A percentile compares a stretch with the other conserved stretches of the same genome.
These are phyloP conservation scores for Nicotiana obtusifolia DNA, from an alignment of 257 asterid species.

Conservation along the genomic window DNA sequence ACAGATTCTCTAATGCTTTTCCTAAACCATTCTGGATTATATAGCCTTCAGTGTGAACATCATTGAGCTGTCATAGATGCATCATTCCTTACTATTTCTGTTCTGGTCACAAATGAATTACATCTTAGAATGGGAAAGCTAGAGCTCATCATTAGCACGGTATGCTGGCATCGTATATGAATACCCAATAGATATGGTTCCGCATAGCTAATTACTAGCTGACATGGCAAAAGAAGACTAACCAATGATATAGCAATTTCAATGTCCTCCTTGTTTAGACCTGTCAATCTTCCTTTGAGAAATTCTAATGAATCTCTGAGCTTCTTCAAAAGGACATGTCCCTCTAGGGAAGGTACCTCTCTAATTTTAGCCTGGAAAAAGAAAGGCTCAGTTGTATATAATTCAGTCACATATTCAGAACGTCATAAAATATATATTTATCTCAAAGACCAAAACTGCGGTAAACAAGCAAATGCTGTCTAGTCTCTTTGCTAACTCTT, in stretches of 20 bases:
- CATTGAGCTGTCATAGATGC: too few species aligned
- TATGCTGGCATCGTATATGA: too few species aligned
- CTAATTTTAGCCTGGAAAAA: conserved; percentile 74
- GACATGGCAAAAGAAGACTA: conserved; percentile 19
- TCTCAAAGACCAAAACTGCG: neutral
- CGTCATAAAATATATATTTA: neutral
- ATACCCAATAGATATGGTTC: too few species aligned
- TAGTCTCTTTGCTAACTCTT: neutral
- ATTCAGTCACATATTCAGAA: neutral
- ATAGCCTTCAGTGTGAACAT: too few species aligned
- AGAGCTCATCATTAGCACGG: too few species aligned
- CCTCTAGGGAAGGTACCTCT: conserved; percentile 88
- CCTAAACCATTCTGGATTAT: too few species aligned
- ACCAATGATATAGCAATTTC: conserved; percentile 94
- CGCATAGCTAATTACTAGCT: neutral
- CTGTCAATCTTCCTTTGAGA: conserved; percentile 77
- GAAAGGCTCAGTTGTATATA: neutral
- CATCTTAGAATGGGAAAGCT: too few species aligned
- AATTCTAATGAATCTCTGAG: conserved; percentile 93
- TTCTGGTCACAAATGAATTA: too few species aligned
- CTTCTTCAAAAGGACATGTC: conserved; percentile 95
- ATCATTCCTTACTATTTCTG: too few species aligned
- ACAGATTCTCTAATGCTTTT: too few species aligned
- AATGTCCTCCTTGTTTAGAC: conserved; percentile 78
- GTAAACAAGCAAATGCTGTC: neutral